Percentiles rank a stretch among this genome's conserved stretches.
Evolutionary conservation across 352 stramenopile genomes (phyloP).

Genomic region (Phytophthora pistaciae): DNA sequence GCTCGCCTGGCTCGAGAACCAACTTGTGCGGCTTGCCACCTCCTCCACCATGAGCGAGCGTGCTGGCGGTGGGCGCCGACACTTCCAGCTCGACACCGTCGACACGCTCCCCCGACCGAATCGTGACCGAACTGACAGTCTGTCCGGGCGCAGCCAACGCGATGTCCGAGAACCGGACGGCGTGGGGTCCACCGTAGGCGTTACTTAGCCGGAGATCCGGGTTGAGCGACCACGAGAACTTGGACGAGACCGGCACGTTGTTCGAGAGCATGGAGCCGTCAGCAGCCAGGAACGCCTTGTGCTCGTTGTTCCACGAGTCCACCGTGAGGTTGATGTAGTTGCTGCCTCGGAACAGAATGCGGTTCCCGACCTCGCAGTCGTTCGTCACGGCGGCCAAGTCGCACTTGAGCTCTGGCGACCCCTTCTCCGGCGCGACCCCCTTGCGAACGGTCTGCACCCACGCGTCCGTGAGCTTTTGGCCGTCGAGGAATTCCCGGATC

Average conservation of each 20-base stretch:
- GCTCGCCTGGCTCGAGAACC: background rate
- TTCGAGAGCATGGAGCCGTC: constrained; percentile 12
- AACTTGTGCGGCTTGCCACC: background rate
- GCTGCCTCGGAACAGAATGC: constrained; percentile 31
- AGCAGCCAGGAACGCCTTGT: constrained; percentile 32
- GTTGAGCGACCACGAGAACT: constrained; percentile 42
- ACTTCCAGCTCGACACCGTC: background rate
- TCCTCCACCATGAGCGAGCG: background rate
- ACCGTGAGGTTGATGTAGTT: constrained; percentile 45
- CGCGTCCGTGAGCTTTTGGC: constrained; percentile 38
- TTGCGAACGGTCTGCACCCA: constrained; percentile 44
- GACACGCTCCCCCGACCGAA: background rate
- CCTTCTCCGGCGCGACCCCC: constrained; percentile 24
- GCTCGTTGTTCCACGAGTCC: constrained; percentile 42
- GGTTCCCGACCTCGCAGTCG: constrained; percentile 42
- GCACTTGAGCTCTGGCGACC: constrained; percentile 36
- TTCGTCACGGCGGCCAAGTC: constrained; percentile 36
- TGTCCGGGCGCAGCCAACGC: background rate
- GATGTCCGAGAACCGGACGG: constrained; percentile 5
- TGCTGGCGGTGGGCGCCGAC: background rate
- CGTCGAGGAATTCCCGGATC: constrained; percentile 19
- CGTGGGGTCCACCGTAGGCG: constrained; percentile 40
- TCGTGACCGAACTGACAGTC: background rate
- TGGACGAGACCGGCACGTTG: constrained; percentile 35
- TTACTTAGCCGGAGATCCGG: constrained; percentile 34